Percentiles rank a stretch among this genome's conserved stretches.
phyloP scores from a whole-genome alignment of 176 grass and related monocot species.

The Cenchrus fungigraminus region DNA sequence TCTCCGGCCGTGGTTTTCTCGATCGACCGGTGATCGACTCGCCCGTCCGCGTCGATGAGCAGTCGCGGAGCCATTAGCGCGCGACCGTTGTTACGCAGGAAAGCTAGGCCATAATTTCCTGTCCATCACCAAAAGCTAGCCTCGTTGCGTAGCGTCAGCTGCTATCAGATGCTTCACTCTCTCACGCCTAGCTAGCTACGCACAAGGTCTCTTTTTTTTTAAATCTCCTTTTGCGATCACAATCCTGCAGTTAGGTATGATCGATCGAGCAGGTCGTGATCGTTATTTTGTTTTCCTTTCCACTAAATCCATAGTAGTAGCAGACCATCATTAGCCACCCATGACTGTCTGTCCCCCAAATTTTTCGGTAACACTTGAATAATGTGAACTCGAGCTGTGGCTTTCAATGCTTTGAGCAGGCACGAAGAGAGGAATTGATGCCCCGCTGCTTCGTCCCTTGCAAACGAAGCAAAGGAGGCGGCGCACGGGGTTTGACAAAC shows the following conservation, averaged over 20 bases:
- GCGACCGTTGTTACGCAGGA: neutral
- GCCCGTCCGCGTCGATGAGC: neutral
- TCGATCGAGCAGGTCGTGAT: constrained; percentile 7
- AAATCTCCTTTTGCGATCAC: neutral
- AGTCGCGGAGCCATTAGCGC: neutral
- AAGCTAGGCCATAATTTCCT: neutral
- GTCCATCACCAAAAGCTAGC: neutral
- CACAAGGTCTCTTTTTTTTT: no score
- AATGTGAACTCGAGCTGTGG: constrained; percentile 1
- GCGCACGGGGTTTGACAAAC: constrained; percentile 44
- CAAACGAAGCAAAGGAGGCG: constrained; percentile 34
- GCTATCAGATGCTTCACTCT: neutral
- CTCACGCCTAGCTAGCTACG: neutral
- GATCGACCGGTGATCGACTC: neutral
- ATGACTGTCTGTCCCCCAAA: neutral
- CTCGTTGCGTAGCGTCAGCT: neutral
- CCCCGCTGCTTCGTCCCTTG: constrained; percentile 28
- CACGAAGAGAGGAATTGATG: constrained; percentile 22
- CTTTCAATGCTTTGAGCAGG: neutral
- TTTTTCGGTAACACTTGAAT: neutral
- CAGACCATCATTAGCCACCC: neutral
- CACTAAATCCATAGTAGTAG: neutral
- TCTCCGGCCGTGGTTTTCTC: neutral
- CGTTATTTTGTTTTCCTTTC: neutral
- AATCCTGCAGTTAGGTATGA: neutral